Percentiles rank a stretch among this genome's conserved stretches.
Conservation (phyloP, 2,329 filamentous ascomycete species). For the Ceratocystis cacaofunesta region DNA sequence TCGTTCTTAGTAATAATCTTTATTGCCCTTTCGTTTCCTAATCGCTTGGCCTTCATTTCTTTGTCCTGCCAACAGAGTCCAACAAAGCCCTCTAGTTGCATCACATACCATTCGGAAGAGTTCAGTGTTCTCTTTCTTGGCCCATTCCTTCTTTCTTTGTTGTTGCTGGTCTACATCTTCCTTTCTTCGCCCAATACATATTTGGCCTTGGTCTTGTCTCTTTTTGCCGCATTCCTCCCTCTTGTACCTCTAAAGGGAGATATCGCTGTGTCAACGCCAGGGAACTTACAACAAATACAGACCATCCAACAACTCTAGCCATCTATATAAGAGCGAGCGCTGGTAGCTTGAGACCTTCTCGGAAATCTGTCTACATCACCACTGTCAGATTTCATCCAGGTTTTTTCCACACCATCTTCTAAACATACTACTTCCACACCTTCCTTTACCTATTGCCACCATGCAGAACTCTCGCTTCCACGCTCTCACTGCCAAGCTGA, state of each 20-base stretch:
- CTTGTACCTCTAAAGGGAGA: conserved; percentile 9
- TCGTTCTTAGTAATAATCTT: conserved; percentile 13
- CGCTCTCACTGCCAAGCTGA: conserved; percentile 36
- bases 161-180: conserved; percentile 5
- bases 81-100: background rate
- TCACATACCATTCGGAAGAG: conserved; percentile 11
- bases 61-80: background rate
- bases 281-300: background rate
- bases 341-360: background rate
- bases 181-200: conserved; percentile 14
- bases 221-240: conserved; percentile 13
- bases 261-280: conserved; percentile 8
- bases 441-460: conserved; percentile 20
- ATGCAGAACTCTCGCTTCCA: conserved; percentile 38
- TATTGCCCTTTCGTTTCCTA: conserved; percentile 15
- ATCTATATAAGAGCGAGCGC: conserved; percentile 4
- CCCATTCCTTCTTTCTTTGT: conserved; percentile 10
- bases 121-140: conserved; percentile 16
- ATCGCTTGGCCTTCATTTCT: conserved; percentile 7
- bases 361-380: background rate
- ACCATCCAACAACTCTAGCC: background rate
- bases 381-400: too few species aligned
- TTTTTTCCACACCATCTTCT: background rate
- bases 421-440: background rate
- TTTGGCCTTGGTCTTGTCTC: conserved; percentile 9